Evolutionary conservation across 1,284 basidiomycete genomes (phyloP), one percentile per base, ranked within the genome.

Genomic region (Trametes hirsuta): DNA sequence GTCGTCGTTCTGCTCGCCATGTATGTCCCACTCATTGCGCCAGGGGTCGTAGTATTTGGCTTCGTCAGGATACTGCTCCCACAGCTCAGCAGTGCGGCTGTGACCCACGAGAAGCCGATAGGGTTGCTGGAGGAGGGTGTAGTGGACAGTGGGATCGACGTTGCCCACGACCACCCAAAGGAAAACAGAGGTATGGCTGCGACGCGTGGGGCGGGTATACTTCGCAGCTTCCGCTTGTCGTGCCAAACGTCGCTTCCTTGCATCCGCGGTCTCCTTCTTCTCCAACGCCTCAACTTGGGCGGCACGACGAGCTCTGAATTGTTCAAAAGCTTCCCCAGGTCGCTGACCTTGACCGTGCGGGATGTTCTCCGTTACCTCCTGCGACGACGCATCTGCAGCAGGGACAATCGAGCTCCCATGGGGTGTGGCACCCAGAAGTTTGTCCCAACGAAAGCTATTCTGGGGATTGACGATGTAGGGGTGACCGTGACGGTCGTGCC

Each of bases 1-100:
- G 30, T 30, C 30, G 30, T 30, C 30, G 8, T 30, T 30, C 30
- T 30, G 30, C 30, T 30, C 30, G 30, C 36, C 50, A 40, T 8
- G 34, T 34, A 59, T 49, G 21, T 59, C 52, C 58, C 52, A 54
- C 22, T 59, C 46, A 35, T 59, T 25, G 22, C 15, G 30, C 52
- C 47, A 59, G 14, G 52, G 10, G 41, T 59, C 52, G 24, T 59
- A 59, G 22, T 46, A 40, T 41, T 54, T 59, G 34, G 25, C 22
- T 14, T 35, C 18, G 10, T 54, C 45, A 0, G 58, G 58, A 35
- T 59, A 55, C 41, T n/a, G 15, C 35, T 6, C 34, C 58, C 58
- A 59, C 6, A 59, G 22, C 22, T 59, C 58, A 4, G n/a, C 22
- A 14, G n/a, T 30, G 10, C 8, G n/a, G 1, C 9, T 10, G 18